Evolutionary conservation across 2,329 filamentous ascomycete species (phyloP), one percentile per base, ranked within the genome.

Genomic region (Beauveria medogensis): DNA sequence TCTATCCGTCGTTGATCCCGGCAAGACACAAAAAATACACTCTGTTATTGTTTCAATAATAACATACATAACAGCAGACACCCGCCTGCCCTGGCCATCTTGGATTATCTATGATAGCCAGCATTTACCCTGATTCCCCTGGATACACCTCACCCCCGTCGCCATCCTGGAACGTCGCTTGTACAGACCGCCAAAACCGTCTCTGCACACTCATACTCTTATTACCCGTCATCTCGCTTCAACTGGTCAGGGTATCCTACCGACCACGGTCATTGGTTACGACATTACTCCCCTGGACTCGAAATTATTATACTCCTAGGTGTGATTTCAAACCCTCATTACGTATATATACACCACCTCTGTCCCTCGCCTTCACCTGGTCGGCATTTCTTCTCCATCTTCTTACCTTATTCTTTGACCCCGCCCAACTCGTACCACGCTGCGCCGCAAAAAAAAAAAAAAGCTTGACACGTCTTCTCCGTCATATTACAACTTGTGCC

Each of bases 151-250:
- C 20, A 22, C 22, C 50, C 50, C 44, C 20, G 58, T 55, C 55
- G 51, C 58, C 43, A 60, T 60, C 58, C 58, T 60, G 51, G 51
- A 60, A 48, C 58, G 34, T 50, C 51, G 22, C 43, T 20, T 48
- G n/a, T 60, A 50, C 51, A 60, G 58, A 60, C 58, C 58, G 58
- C 58, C 43, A 54, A 24, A 40, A 4, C 41, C 4, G 30, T n/a
- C 6, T 48, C 40, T 26, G 30, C 28, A 22, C 10, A 18, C 37
- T 59, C 34, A 20, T 20, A 26, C 14, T 44, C 6, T 40, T 43
- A 54, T 60, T 44, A 46, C 18, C n/a, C 24, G 20, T 50, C 58
- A 55, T 60, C 44, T 60, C 58, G 58, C 51, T 60, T 40, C 50
- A 48, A 40, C 18, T 20, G 28, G 20, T 5, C 28, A 48, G 58